Evolutionary conservation across 2,329 filamentous ascomycete genomes (phyloP).

Genomic region (Botrytis byssoidea): DNA sequence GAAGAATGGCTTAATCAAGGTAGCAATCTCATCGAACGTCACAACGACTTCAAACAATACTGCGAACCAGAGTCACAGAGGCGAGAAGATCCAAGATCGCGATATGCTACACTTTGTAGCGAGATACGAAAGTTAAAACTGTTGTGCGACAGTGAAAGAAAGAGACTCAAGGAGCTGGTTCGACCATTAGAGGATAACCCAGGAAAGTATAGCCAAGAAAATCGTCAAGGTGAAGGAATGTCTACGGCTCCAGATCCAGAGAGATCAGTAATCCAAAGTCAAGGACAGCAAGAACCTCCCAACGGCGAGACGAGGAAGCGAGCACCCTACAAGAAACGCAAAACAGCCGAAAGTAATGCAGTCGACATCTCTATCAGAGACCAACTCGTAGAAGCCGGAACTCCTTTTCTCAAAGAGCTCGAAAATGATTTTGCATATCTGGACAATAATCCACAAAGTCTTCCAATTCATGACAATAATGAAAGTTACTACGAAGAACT

Average conservation of each 20-base stretch:
- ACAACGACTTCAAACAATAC: neutral
- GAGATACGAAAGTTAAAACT: neutral
- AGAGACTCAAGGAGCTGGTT: neutral
- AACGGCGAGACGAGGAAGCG: neutral
- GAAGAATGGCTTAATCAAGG: neutral
- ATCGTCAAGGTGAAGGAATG: neutral
- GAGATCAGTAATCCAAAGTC: neutral
- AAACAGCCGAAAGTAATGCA: neutral
- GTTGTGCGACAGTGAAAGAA: neutral
- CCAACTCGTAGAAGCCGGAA: neutral
- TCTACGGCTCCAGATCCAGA: neutral
- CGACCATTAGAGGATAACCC: neutral
- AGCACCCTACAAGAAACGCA: neutral
- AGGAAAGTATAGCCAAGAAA: neutral
- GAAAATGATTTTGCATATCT: neutral
- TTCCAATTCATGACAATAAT: neutral
- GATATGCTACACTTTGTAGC: neutral
- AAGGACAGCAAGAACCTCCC: neutral
- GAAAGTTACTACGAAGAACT: neutral
- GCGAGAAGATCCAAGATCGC: neutral
- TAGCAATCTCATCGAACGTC: neutral
- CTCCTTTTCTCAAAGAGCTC: neutral
- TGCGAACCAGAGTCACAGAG: neutral
- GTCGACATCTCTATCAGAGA: neutral
- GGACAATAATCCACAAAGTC: neutral